Base-by-base conservation (phyloP, 106 monocot species). In the Dendrobium nobile region DNA sequence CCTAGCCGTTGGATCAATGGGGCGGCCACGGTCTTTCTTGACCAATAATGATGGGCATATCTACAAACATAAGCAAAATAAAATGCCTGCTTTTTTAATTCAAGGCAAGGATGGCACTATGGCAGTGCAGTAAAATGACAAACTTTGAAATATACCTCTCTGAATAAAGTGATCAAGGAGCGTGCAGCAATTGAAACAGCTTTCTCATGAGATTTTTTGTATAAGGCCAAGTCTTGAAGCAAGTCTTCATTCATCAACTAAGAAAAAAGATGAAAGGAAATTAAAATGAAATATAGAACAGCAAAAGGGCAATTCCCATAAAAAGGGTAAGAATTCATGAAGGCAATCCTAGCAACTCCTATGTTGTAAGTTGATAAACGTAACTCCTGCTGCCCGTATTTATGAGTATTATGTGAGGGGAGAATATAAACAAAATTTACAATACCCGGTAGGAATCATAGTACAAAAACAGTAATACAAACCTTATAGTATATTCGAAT, bases 191-290 rank as follows among this genome's bases (percentile, higher is more conserved):
- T 91, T 64, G 97, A 97, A 81, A 97, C 84, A 76, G 92, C 92
- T 82, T 97, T 97, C 82, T 97, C 94, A 77, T 94, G 97, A 77
- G 93, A 94, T 56, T 97, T 97, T 73, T 92, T 97, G 88, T 97
- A 97, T 24, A 97, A 79, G 54, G 88, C 97, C 77, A 97, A 88
- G 78, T 97, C 97, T 92, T 94, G 97, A 48, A 97, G 94, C 77
- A 97, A 86, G 88, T 97, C 97, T 89, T 97, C 97, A 56, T 90
- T 85, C 97, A 97, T 97, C 54, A 97, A 83, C 96, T 97, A 79
- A 87, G 33, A 56, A 5, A 76, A 70, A 11, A 16, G 4, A 33
- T 70, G 70, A 70, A 27, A 76, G 22, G 9, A 43, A 79, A 65
- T 41, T 22, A 33, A 77, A 79, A 37, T 13, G 1, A 33, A 79